Percentiles rank a stretch among this genome's conserved stretches.
phyloP scores from a whole-genome alignment of 2,329 filamentous ascomycete genomes.

The Geosmithia putterillii region DNA sequence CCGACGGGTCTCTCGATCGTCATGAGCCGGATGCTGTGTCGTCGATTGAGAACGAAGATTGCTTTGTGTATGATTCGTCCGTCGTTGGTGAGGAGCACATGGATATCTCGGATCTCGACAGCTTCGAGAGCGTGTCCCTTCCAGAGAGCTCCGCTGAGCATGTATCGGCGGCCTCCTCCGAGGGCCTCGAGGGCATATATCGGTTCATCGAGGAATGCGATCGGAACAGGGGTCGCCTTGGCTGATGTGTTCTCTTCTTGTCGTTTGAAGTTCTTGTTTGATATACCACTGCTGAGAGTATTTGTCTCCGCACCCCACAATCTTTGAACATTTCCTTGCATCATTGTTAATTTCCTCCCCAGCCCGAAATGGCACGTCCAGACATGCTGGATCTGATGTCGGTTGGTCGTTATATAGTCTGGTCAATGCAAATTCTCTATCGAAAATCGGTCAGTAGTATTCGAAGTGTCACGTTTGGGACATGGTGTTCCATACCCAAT shows the following conservation, averaged over 20 bases:
- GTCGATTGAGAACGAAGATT: slow-evolving; percentile 18
- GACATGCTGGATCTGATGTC: background rate
- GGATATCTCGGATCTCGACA: slow-evolving; percentile 34
- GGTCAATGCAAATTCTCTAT: background rate
- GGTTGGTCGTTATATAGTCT: background rate
- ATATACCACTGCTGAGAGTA: background rate
- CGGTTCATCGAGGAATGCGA: slow-evolving; percentile 47
- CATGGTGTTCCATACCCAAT: background rate
- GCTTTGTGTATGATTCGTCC: slow-evolving; percentile 25
- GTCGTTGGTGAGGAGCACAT: slow-evolving; percentile 29
- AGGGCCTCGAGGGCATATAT: slow-evolving; percentile 45
- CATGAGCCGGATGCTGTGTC: slow-evolving; percentile 26
- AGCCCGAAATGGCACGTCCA: background rate
- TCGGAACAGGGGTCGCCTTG: slow-evolving; percentile 21
- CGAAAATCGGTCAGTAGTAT: background rate
- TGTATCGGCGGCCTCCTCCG: slow-evolving; percentile 31
- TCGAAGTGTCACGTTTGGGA: background rate
- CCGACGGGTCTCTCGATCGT: slow-evolving; percentile 29
- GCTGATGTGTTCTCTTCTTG: slow-evolving; percentile 6
- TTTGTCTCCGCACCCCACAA: background rate
- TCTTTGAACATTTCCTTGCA: background rate
- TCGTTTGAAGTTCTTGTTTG: background rate
- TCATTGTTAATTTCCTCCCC: background rate
- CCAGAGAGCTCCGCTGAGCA: slow-evolving; percentile 29
- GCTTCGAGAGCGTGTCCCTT: slow-evolving; percentile 38